Evolutionary conservation across 2,329 filamentous ascomycete species (phyloP), one percentile per base, ranked within the genome.

Genomic region (Madurella mycetomatis): DNA sequence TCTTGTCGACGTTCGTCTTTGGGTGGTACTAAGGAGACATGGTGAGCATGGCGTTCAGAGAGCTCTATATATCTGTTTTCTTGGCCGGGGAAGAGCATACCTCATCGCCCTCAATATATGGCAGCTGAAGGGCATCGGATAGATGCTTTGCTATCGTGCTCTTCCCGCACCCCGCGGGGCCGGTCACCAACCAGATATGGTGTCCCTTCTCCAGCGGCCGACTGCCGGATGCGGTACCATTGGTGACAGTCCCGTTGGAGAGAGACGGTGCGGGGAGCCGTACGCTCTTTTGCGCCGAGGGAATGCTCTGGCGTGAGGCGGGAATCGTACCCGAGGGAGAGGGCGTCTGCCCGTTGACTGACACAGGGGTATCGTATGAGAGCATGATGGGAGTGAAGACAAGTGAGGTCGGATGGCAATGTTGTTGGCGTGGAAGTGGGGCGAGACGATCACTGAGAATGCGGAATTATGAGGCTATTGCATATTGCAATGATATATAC

Each of bases 1-100:
- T 99, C 73, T 97, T 99, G 51, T 92, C 86, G 64, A 92, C 85
- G 73, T 92, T 96, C 65, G 87, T 78, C 32, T 80, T 73, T 0
- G 89, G 84, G 61, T 91, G 88, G 68, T 86, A 96, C 84, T 87
- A 62, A 32, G 45, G 15, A 9, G 19, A 16, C 18, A 8, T 12
- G n/a, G 32, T 46, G 18, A 15, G 32, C 30, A 31, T 16, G 47
- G 8, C 9, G 18, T 25, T 44, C 54, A 41, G 25, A 7, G 25
- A 25, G 25, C 25, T 25, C 58, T 55, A 18, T 25, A 59, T 55
- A 18, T 41, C 53, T 39, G 51, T 12, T 30, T 46, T 30, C 49
- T 25, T 45, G 31, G 30, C 39, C 42, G 31, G 39, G 15, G 30
- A 30, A 46, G 49, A 52, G 74, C 82, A 62, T 80, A 91, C 88